Evolutionary conservation across 1,284 basidiomycete genomes (phyloP).

Genomic region (Dichomitus squalens): DNA sequence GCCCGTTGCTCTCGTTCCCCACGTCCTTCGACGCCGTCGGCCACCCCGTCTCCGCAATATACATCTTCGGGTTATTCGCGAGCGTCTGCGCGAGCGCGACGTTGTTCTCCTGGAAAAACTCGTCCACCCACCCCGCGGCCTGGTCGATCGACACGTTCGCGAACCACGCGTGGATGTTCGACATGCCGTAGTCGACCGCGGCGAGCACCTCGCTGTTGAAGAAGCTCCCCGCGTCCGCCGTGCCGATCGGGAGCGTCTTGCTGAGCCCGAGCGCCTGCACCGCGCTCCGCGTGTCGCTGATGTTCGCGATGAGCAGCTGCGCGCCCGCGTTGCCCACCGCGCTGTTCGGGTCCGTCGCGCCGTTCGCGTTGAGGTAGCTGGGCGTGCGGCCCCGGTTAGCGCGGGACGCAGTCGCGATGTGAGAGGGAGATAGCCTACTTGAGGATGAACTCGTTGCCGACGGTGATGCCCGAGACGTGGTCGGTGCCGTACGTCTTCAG

Average conservation of each 20-base stretch:
- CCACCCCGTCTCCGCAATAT: conserved; percentile 95
- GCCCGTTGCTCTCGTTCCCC: conserved; percentile 61
- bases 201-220: conserved; percentile 75
- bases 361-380: conserved; percentile 57
- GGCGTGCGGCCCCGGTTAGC: background rate
- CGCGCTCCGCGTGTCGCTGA: conserved; percentile 64
- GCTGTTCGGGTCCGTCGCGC: conserved; percentile 50
- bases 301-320: conserved; percentile 60
- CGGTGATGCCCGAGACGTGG: conserved; percentile 80
- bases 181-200: conserved; percentile 75
- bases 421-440: conserved; percentile 48
- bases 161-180: conserved; percentile 89
- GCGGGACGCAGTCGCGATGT: background rate
- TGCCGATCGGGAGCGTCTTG: conserved; percentile 77
- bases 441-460: conserved; percentile 85
- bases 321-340: conserved; percentile 58
- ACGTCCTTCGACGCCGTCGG: conserved; percentile 70
- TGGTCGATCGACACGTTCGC: conserved; percentile 69
- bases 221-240: conserved; percentile 87
- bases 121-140: conserved; percentile 69
- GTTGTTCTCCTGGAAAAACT: conserved; percentile 62
- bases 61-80: conserved; percentile 76
- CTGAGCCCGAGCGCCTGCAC: conserved; percentile 54
- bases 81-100: conserved; percentile 48
- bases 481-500: conserved; percentile 80